A percentile compares a stretch with the other conserved stretches of the same genome.
These are phyloP conservation scores for Calendula officinalis DNA, from an alignment of 129 eudicot species.

Conservation along the genomic window DNA sequence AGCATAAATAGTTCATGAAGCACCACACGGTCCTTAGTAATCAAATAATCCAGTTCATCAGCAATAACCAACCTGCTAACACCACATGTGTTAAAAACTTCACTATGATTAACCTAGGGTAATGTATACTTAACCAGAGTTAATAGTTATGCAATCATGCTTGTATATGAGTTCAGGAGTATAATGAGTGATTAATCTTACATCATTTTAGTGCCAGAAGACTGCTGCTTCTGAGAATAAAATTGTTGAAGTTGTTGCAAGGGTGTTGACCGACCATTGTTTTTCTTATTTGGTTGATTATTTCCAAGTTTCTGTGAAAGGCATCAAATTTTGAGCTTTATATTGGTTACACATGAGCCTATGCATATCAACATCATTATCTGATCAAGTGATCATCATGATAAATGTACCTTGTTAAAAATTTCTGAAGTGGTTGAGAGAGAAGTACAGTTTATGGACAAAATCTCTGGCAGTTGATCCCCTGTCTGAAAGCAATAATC, in stretches of 20 bases:
- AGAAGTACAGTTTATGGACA: slow-evolving; percentile 24
- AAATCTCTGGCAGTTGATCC: slow-evolving; percentile 40
- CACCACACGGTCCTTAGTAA: slow-evolving; percentile 84
- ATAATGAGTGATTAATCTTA: slow-evolving; percentile 35
- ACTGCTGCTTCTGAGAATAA: slow-evolving; percentile 58
- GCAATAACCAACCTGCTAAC: slow-evolving; percentile 74
- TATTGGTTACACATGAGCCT: slow-evolving; percentile 6
- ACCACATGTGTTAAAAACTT: slow-evolving; percentile 9
- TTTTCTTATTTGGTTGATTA: slow-evolving; percentile 52
- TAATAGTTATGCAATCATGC: not conserved
- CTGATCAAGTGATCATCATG: not conserved
- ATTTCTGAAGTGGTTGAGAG: slow-evolving; percentile 40
- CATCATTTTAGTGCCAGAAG: slow-evolving; percentile 60
- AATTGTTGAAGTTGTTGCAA: slow-evolving; percentile 61
- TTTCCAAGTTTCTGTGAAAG: slow-evolving; percentile 60
- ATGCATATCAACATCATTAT: not conserved
- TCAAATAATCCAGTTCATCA: slow-evolving; percentile 95
- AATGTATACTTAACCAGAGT: not conserved
- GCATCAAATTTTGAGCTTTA: slow-evolving; percentile 5
- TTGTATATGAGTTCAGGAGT: not conserved
- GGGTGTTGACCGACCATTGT: slow-evolving; percentile 44
- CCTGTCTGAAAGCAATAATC: slow-evolving; percentile 47
- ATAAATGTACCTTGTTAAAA: slow-evolving; percentile 51
- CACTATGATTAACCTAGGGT: not conserved
- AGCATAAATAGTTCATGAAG: slow-evolving; percentile 98